Evolutionary conservation across 1,284 basidiomycete species (phyloP).

Genomic region (Sporisorium graminicola): DNA sequence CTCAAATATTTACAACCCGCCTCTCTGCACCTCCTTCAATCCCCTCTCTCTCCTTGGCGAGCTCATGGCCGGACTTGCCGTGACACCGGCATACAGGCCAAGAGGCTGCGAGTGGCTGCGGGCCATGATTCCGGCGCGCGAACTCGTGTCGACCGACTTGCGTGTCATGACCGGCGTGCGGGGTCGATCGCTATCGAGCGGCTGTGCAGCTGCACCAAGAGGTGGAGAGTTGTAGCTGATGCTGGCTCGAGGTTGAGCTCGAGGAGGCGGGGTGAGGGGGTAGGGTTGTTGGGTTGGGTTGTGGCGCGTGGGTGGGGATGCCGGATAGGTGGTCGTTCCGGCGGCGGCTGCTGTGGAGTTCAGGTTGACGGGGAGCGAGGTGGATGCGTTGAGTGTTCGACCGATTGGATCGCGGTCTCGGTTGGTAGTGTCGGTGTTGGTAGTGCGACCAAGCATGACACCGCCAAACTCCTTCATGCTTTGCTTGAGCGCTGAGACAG

Average conservation of each 20-base stretch:
- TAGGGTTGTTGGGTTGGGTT: background rate
- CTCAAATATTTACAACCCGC: background rate
- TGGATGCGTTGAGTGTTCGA: slow-evolving; percentile 10
- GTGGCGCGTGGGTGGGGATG: slow-evolving; percentile 6
- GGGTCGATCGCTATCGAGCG: slow-evolving; percentile 10
- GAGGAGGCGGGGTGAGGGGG: slow-evolving; percentile 29
- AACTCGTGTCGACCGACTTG: slow-evolving; percentile 23
- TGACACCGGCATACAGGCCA: background rate
- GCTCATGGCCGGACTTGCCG: background rate
- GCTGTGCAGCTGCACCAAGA: background rate
- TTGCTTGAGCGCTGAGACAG: slow-evolving; percentile 4
- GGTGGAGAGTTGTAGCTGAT: slow-evolving; percentile 12
- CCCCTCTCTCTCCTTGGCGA: background rate
- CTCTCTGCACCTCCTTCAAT: background rate
- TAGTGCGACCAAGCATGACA: slow-evolving; percentile 19
- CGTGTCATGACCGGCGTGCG: slow-evolving; percentile 29
- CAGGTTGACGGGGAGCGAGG: slow-evolving; percentile 18
- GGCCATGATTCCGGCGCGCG: slow-evolving; percentile 21
- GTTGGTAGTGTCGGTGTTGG: background rate
- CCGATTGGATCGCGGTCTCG: slow-evolving; percentile 11
- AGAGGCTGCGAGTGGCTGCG: slow-evolving; percentile 24
- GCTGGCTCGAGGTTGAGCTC: slow-evolving; percentile 29
- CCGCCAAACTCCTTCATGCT: slow-evolving; percentile 20
- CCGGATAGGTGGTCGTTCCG: background rate
- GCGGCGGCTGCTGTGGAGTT: background rate